Conservation (phyloP, 2,329 filamentous ascomycete genomes). For the Fusarium sp. region DNA sequence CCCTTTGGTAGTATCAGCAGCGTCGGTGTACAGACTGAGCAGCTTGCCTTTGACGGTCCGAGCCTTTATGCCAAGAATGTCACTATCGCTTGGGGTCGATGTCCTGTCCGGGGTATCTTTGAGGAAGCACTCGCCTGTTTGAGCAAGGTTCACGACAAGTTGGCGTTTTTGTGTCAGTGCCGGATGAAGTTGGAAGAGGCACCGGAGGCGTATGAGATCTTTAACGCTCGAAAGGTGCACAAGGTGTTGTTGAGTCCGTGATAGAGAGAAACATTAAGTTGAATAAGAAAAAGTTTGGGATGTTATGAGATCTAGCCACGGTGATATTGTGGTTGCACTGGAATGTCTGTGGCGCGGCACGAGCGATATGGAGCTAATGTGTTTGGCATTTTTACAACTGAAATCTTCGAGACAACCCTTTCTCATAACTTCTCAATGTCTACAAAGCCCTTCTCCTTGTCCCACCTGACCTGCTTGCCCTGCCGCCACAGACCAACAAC, state of each 20-base stretch:
- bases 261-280: not conserved
- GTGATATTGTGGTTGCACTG: accelerated
- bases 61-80: slow-evolving; percentile 13
- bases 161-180: slow-evolving; percentile 11
- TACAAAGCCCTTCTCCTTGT: not conserved
- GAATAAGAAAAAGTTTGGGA: not conserved
- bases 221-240: slow-evolving; percentile 9
- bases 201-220: slow-evolving; percentile 11
- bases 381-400: not conserved
- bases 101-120: slow-evolving; percentile 16
- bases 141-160: slow-evolving; percentile 6
- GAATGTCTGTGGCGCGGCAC: not conserved
- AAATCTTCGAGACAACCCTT: not conserved
- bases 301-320: not conserved
- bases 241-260: not conserved
- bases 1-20: slow-evolving; percentile 12
- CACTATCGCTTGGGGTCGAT: slow-evolving; percentile 14
- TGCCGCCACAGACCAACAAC: not conserved
- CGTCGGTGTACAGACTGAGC: slow-evolving; percentile 9
- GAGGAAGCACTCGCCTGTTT: slow-evolving; percentile 13
- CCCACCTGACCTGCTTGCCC: not conserved
- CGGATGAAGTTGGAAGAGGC: slow-evolving; percentile 16
- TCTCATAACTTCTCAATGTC: not conserved
- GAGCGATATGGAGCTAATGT: not conserved
- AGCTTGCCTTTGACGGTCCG: not conserved